phyloP scores from a whole-genome alignment of 225 moss, liverwort and hornwort genomes.

The Sphagnum tenellum region DNA sequence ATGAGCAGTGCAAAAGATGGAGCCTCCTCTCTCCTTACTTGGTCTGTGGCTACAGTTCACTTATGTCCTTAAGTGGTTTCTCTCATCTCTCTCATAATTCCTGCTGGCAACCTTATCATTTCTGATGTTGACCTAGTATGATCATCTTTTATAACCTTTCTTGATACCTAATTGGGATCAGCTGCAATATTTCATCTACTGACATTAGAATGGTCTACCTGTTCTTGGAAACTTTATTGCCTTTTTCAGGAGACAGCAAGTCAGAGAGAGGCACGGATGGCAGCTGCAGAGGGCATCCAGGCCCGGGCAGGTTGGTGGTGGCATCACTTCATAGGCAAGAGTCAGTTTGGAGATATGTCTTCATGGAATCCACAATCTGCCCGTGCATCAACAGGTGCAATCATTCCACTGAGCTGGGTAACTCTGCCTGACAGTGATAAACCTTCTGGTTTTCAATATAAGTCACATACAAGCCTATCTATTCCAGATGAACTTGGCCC shows the following conservation, averaged over 20 bases:
- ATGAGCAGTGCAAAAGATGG: too few relatives aligned
- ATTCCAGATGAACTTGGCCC: conserved; percentile 36
- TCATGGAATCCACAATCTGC: conserved; percentile 25
- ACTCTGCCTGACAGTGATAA: conserved; percentile 12
- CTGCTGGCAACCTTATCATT: too few relatives aligned
- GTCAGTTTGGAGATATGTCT: conserved; percentile 17
- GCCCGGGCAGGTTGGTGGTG: conserved; percentile 88
- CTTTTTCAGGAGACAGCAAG: conserved; percentile 55
- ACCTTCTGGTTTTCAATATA: conserved; percentile 6
- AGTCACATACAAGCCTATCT: conserved; percentile 4
- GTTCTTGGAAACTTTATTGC: too few relatives aligned
- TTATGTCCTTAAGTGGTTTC: too few relatives aligned
- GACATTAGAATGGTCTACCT: too few relatives aligned
- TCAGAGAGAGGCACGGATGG: conserved; percentile 78
- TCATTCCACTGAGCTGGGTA: conserved; percentile 53
- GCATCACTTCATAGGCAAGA: conserved; percentile 57
- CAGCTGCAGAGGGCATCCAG: conserved; percentile 74
- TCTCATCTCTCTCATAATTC: too few relatives aligned
- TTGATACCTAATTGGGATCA: too few relatives aligned
- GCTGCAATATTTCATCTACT: too few relatives aligned
- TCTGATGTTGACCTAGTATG: too few relatives aligned
- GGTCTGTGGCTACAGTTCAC: too few relatives aligned
- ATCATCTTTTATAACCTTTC: too few relatives aligned
- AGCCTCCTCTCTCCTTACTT: too few relatives aligned
- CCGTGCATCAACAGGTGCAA: conserved; percentile 48